These are phyloP conservation scores for Solidago caesia DNA, from an alignment of 129 eudicot genomes.

Conservation along the genomic window DNA sequence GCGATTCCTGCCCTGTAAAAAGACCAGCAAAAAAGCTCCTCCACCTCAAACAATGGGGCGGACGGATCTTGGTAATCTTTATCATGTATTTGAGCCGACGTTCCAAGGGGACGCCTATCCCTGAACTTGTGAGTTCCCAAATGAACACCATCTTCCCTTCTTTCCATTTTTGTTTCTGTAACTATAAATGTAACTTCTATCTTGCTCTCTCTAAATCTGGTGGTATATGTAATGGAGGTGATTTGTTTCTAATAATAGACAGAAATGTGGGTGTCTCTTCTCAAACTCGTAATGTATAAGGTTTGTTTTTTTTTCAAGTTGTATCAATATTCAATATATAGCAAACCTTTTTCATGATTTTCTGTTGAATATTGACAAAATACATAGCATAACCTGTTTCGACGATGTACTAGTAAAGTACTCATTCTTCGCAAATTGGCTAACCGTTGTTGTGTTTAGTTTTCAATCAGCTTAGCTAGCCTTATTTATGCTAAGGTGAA, in stretches of 20 bases:
- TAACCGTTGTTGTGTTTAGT: too few species aligned
- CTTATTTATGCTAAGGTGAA: too few species aligned
- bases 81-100: slow-evolving; percentile 64
- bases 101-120: slow-evolving; percentile 60
- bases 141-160: slow-evolving; percentile 55
- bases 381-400: too few species aligned
- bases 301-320: too few species aligned
- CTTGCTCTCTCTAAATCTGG: neutral
- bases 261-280: neutral
- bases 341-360: too few species aligned
- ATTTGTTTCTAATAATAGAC: slow-evolving; percentile 17
- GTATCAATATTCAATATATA: too few species aligned
- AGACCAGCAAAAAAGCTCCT: slow-evolving; percentile 74
- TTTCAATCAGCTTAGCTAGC: too few species aligned
- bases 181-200: neutral
- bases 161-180: slow-evolving; percentile 43
- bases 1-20: slow-evolving; percentile 70
- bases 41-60: slow-evolving; percentile 65
- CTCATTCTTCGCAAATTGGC: too few species aligned
- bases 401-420: too few species aligned
- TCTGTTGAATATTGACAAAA: too few species aligned
- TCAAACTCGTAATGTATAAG: neutral
- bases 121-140: slow-evolving; percentile 65
- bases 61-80: slow-evolving; percentile 75
- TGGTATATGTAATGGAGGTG: slow-evolving; percentile 28